Evolutionary conservation across 169 alveolate species (phyloP).

Genomic region (Eimeria praecox): DNA sequence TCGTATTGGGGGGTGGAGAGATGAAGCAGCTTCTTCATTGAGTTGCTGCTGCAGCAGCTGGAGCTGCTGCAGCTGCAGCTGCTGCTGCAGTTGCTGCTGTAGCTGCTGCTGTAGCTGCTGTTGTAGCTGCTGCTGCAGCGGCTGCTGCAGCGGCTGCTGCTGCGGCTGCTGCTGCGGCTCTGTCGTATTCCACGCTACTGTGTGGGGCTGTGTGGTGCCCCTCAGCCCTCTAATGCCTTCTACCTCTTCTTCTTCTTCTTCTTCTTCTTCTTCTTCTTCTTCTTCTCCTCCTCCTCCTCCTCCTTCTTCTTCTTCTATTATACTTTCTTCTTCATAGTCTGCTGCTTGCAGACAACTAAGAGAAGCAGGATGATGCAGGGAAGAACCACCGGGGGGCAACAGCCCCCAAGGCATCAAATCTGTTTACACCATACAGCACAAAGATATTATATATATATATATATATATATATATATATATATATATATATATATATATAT

Average conservation of each 20-base stretch:
- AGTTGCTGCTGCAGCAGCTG: neutral
- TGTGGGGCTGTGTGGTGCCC: neutral
- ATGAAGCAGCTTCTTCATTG: too few species aligned
- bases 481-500: too few species aligned
- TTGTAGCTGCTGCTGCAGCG: neutral
- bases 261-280: neutral
- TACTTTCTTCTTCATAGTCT: neutral
- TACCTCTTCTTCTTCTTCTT: neutral
- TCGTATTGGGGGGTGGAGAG: too few species aligned
- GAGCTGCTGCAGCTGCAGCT: constrained; percentile 38
- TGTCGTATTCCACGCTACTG: neutral
- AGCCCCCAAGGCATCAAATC: neutral
- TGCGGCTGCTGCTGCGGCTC: too few species aligned
- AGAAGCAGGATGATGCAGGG: neutral
- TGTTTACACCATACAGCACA: too few species aligned
- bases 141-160: neutral
- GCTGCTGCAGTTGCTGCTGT: neutral
- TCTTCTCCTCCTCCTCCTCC: neutral
- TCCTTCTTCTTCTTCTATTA: neutral
- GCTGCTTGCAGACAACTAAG: neutral
- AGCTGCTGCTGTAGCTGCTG: neutral
- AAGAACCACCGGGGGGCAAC: neutral
- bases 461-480: too few species aligned
- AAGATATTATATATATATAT: too few species aligned
- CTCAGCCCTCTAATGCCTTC: too few species aligned